Evolutionary conservation across 768 basidiomycete species (phyloP), one percentile per base, ranked within the genome.

Genomic region (Boletus eberwhitei): DNA sequence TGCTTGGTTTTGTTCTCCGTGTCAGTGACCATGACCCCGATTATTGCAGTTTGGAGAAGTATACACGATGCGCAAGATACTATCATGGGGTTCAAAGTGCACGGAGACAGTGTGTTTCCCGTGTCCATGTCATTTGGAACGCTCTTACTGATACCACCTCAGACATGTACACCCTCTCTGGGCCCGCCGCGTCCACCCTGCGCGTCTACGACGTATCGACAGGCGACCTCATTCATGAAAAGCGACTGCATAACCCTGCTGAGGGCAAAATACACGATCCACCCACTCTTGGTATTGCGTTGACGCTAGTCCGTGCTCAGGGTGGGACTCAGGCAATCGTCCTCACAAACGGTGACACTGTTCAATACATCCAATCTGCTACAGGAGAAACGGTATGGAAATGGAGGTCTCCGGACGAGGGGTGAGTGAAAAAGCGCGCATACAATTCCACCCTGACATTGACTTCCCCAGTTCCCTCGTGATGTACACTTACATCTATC

Each of bases 101-200:
- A 82, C 53, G 75, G 75, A 19, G 72, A 84, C 55, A 70, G 90
- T 93, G 59, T 47, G 84, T 75, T 32, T 19, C 40, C 31, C 16
- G 6, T 26, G 8, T 32, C 19, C 5, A 8, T 4, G 29, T 50
- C 22, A 22, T 32, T 19, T 8, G 3, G 13, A 4, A 4, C 12
- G n/a, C 26, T 22, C 14, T 48, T 16, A 5, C 39, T 53, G 19
- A 59, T 34, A 0, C 9, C 22, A n/a, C 19, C 5, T 19, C 51
- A 93, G 93, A 75, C 36, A 71, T 95, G 38, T 80, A 84, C 32
- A 73, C 87, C 3, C 74, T 96, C 21, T 94, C 94, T 42, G 91
- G 92, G 9, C 77, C 84, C 2, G 84, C 83, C 2, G 90, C 86
- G 11, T 75, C 86, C 4, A 87, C 75, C 2, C 72, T 92, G 19